phyloP scores from a whole-genome alignment of 495 filamentous ascomycete species.

The Podospora bellae-mahoneyi region DNA sequence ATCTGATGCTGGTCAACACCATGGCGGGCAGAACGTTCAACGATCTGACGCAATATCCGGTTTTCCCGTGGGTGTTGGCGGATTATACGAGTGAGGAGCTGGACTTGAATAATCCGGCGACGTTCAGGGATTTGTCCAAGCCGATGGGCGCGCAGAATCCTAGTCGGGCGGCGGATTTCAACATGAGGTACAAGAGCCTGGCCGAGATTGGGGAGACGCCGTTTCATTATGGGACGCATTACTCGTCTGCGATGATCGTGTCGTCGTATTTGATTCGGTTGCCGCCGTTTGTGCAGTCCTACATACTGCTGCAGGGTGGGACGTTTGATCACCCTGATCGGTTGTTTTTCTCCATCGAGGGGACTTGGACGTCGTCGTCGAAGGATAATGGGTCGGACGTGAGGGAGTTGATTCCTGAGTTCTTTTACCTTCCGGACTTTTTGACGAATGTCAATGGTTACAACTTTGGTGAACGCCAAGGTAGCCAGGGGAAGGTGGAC shows the following conservation, averaged over 20 bases:
- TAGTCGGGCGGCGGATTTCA: slow-evolving; percentile 70
- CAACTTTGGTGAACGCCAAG: slow-evolving; percentile 86
- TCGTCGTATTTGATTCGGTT: slow-evolving; percentile 92
- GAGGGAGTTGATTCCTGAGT: slow-evolving; percentile 89
- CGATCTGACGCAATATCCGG: slow-evolving; percentile 95
- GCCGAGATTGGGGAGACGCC: slow-evolving; percentile 88
- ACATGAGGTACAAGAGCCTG: slow-evolving; percentile 79
- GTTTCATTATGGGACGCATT: slow-evolving; percentile 98
- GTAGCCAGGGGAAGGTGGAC: slow-evolving; percentile 71
- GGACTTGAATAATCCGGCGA: slow-evolving; percentile 75
- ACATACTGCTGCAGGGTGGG: slow-evolving; percentile 94
- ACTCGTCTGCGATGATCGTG: slow-evolving; percentile 98
- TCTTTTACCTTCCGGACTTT: slow-evolving; percentile 95
- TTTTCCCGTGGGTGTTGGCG: slow-evolving; percentile 95
- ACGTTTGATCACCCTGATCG: slow-evolving; percentile 94
- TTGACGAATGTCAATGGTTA: slow-evolving; percentile 86
- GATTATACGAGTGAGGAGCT: slow-evolving; percentile 97
- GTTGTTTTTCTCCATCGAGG: slow-evolving; percentile 88
- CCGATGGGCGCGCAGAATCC: slow-evolving; percentile 93
- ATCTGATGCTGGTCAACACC: slow-evolving; percentile 96
- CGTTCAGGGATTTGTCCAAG: slow-evolving; percentile 87
- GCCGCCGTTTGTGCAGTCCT: slow-evolving; percentile 94
- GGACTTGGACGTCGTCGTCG: slow-evolving; percentile 88
- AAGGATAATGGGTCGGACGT: slow-evolving; percentile 89
- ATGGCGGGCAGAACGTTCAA: slow-evolving; percentile 97